These are phyloP conservation scores for Cryomyces antarcticus DNA, from an alignment of 495 filamentous ascomycete species.

Conservation along the genomic window DNA sequence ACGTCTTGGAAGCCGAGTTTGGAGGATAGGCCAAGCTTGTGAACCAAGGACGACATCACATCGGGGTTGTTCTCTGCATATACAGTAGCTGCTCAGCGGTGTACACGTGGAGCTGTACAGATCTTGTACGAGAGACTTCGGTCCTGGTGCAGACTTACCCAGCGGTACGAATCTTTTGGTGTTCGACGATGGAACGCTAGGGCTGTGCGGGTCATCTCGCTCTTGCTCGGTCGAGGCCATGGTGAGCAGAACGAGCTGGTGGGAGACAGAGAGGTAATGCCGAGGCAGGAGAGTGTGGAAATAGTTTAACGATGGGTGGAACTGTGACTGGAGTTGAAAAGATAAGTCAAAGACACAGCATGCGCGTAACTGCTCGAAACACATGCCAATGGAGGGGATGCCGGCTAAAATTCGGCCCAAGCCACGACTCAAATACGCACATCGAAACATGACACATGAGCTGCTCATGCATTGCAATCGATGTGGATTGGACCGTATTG, in stretches of 20 bases:
- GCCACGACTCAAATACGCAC: too few relatives aligned
- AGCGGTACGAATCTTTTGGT: conserved; percentile 9
- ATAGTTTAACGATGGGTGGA: too few relatives aligned
- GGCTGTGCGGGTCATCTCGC: background rate
- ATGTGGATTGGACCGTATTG: too few relatives aligned
- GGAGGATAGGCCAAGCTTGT: conserved; percentile 31
- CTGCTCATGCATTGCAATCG: too few relatives aligned
- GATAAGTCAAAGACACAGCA: too few relatives aligned
- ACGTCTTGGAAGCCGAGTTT: conserved; percentile 38
- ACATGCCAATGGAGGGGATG: too few relatives aligned
- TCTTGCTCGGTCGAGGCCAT: background rate
- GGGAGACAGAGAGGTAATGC: too few relatives aligned
- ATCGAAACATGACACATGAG: too few relatives aligned
- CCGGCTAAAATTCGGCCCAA: too few relatives aligned
- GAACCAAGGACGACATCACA: conserved; percentile 30
- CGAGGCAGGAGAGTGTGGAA: too few relatives aligned
- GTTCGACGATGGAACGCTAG: background rate
- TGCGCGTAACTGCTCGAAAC: too few relatives aligned
- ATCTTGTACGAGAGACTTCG: background rate
- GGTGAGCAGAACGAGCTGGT: background rate
- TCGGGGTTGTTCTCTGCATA: conserved; percentile 41
- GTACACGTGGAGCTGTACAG: background rate
- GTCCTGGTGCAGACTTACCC: conserved; percentile 9
- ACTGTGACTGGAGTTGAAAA: too few relatives aligned
- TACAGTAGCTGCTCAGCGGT: background rate